phyloP scores from a whole-genome alignment of 2,329 filamentous ascomycete genomes.

The Fusarium phyllophilum region DNA sequence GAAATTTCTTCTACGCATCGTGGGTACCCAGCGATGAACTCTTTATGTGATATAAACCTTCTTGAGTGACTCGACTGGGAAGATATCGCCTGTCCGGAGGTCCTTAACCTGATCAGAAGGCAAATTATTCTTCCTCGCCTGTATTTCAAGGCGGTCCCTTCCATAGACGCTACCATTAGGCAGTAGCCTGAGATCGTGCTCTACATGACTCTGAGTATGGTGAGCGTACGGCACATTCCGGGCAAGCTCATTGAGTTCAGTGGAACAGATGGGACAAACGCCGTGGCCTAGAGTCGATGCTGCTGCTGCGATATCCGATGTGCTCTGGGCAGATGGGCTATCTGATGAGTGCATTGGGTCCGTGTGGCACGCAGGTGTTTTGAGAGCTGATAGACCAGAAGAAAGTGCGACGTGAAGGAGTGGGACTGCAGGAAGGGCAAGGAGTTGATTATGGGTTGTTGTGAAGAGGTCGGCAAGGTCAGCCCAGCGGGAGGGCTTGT shows the following conservation, averaged over 20 bases:
- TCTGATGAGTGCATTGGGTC: constrained; percentile 14
- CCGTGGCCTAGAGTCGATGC: constrained; percentile 69
- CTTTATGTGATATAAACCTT: constrained; percentile 89
- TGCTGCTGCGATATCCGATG: constrained; percentile 53
- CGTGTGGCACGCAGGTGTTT: constrained; percentile 88
- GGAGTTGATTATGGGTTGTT: constrained; percentile 84
- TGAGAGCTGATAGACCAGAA: constrained; percentile 91
- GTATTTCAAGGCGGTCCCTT: constrained; percentile 74
- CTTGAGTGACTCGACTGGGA: constrained; percentile 69
- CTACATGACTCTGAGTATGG: constrained; percentile 93
- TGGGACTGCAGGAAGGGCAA: constrained; percentile 82
- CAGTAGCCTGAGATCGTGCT: constrained; percentile 84
- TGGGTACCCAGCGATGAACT: background rate
- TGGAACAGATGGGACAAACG: constrained; percentile 95
- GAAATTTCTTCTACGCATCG: background rate
- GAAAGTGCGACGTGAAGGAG: constrained; percentile 91
- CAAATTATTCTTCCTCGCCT: constrained; percentile 83
- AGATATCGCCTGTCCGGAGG: constrained; percentile 78
- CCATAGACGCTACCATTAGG: constrained; percentile 92
- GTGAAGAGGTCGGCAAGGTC: constrained; percentile 84
- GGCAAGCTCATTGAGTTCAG: constrained; percentile 92
- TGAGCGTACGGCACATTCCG: constrained; percentile 91
- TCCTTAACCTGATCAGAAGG: constrained; percentile 76
- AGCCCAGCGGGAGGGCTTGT: constrained; percentile 77
- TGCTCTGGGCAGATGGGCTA: constrained; percentile 56